Conservation (phyloP, 345 rosid genomes). For the Physaria fendleri region DNA sequence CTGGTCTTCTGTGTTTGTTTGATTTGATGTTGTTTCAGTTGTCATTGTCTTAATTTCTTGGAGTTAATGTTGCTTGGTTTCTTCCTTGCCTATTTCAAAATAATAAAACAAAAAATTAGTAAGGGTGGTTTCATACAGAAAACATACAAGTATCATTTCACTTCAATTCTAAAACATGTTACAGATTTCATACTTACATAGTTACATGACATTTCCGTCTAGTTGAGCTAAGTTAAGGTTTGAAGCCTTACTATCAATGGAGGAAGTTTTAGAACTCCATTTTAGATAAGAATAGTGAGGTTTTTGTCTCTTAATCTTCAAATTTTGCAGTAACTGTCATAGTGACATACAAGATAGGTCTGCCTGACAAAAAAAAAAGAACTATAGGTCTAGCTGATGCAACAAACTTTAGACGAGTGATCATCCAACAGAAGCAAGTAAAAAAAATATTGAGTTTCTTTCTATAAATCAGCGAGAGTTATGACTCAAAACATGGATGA, state of each 20-base stretch:
- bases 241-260: not conserved
- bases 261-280: not conserved
- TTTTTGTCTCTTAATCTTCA: conserved; percentile 2
- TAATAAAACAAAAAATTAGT: not conserved
- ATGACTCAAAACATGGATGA: conserved; percentile 6
- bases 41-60: conserved; percentile 1
- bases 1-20: not conserved
- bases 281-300: not conserved
- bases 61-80: conserved; percentile 5
- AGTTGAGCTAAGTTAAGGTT: not conserved
- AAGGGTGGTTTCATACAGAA: conserved; percentile 3
- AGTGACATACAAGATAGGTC: too few species aligned
- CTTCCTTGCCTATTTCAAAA: conserved; percentile 5
- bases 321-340: not conserved
- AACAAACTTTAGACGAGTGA: not conserved
- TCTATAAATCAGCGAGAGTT: not conserved
- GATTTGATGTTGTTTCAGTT: conserved; percentile 9
- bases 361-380: too few species aligned
- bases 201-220: not conserved
- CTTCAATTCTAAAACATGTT: conserved; percentile 4
- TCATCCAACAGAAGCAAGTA: not conserved
- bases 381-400: not conserved
- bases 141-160: not conserved
- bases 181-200: too few species aligned
- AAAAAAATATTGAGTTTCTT: not conserved